These are phyloP conservation scores for Talaromyces liani DNA, from an alignment of 495 filamentous ascomycete genomes.

Conservation along the genomic window DNA sequence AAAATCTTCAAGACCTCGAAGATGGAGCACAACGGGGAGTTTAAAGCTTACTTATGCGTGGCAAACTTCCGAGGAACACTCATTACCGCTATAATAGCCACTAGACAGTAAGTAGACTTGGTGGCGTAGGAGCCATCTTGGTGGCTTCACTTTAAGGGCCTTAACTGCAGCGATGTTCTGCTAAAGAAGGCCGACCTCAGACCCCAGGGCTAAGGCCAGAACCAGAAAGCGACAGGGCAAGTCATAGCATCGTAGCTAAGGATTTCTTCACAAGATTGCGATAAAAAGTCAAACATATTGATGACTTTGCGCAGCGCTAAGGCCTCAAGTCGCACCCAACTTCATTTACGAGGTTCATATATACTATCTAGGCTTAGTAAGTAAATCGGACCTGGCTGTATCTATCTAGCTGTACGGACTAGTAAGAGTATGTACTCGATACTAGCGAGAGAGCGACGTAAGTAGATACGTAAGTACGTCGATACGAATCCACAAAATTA, in stretches of 20 bases:
- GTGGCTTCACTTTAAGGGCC: not conserved
- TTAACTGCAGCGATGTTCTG: not conserved
- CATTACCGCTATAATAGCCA: not conserved
- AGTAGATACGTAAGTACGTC: not conserved
- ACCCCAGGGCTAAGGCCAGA: not conserved
- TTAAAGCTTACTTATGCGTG: not conserved
- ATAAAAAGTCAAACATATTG: not conserved
- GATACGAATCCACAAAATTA: not conserved
- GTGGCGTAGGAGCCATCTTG: not conserved
- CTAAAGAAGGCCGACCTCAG: not conserved
- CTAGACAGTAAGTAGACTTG: not conserved
- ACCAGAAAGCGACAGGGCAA: not conserved
- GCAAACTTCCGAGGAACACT: not conserved
- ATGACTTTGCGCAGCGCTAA: not conserved
- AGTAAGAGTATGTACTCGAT: not conserved
- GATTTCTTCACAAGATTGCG: not conserved
- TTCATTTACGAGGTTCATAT: not conserved
- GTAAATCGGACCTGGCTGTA: not conserved
- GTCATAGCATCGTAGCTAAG: not conserved
- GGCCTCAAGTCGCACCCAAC: not conserved
- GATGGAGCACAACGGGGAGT: not conserved
- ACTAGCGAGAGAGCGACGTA: not conserved
- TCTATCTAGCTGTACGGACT: not conserved
- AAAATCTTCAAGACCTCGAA: not conserved
- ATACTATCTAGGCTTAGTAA: not conserved